Evolutionary conservation across 192 early-diverging fungal genomes (phyloP).

Genomic region (Jimgerdemannia lactiflua): DNA sequence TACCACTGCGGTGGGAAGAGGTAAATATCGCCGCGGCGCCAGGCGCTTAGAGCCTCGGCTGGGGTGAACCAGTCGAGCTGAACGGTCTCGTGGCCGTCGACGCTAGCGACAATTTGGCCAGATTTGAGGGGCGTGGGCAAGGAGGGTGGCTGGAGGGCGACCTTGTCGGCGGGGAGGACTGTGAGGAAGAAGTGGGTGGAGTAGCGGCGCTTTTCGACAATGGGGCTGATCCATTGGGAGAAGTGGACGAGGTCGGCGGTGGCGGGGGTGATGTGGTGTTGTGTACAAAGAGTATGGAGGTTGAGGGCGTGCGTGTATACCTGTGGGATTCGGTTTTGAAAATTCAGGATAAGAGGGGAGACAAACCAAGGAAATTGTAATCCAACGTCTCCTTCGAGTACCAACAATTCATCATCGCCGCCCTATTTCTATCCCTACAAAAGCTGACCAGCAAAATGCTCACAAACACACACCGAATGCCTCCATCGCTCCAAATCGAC

Average conservation of each 20-base stretch:
- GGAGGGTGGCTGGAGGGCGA: slow-evolving; percentile 18
- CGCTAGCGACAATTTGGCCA: too few relatives aligned
- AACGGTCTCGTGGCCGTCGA: slow-evolving; percentile 60
- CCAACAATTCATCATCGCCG: slow-evolving; percentile 34
- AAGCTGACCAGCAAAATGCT: too few relatives aligned
- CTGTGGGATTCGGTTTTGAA: neutral
- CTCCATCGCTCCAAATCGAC: slow-evolving; percentile 8
- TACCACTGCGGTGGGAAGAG: slow-evolving; percentile 38
- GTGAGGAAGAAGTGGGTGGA: slow-evolving; percentile 69
- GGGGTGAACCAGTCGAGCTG: slow-evolving; percentile 68
- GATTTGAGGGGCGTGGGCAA: slow-evolving; percentile 16
- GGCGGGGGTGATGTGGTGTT: slow-evolving; percentile 39
- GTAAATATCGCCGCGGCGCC: slow-evolving; percentile 9
- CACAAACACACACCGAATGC: too few relatives aligned
- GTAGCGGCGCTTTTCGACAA: slow-evolving; percentile 51
- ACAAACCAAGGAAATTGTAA: too few relatives aligned
- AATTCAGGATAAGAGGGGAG: too few relatives aligned
- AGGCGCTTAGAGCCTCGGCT: slow-evolving; percentile 28
- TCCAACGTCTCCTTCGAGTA: neutral
- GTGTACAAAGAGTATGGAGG: slow-evolving; percentile 47
- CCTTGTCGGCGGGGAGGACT: slow-evolving; percentile 24
- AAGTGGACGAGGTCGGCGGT: slow-evolving; percentile 51
- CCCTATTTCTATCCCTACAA: neutral
- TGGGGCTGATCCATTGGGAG: slow-evolving; percentile 67
- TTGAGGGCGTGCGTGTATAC: slow-evolving; percentile 46